A percentile compares a stretch with the other conserved stretches of the same genome.
Evolutionary conservation across 768 basidiomycete genomes (phyloP).

Genomic region (Candolleomyces eurysporus): DNA sequence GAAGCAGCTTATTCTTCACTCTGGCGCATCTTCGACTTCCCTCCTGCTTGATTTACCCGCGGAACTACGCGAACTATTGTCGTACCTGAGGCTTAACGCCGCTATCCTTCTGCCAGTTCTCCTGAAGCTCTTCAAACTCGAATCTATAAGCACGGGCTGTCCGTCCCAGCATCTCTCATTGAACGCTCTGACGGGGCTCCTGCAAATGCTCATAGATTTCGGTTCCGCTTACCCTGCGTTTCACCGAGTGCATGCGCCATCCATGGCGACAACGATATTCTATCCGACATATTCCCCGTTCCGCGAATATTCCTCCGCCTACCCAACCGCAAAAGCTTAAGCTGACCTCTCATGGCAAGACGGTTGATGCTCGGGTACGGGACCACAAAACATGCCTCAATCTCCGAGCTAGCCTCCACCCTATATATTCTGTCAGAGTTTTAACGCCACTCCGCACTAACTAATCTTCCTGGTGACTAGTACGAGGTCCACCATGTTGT

Average conservation of each 20-base stretch:
- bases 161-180: too few species aligned
- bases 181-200: too few species aligned
- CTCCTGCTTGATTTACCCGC: too few species aligned
- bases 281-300: not conserved
- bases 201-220: not conserved
- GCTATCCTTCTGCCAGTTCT: too few species aligned
- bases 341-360: not conserved
- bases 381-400: not conserved
- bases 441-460: not conserved
- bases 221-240: not conserved
- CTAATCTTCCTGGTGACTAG: not conserved
- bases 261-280: not conserved
- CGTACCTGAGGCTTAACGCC: too few species aligned
- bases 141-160: too few species aligned
- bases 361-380: slow-evolving; percentile 1
- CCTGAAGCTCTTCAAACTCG: too few species aligned
- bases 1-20: not conserved
- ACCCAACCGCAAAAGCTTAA: not conserved
- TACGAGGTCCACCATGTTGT: slow-evolving; percentile 5
- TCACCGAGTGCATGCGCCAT: not conserved
- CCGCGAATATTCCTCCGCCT: not conserved
- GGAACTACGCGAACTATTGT: too few species aligned
- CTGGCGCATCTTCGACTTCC: not conserved
- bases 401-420: not conserved
- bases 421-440: not conserved